Percentiles rank a stretch among this genome's conserved stretches.
phyloP scores from a whole-genome alignment of 148 eudicot genomes.

The Pouteria glomerata region DNA sequence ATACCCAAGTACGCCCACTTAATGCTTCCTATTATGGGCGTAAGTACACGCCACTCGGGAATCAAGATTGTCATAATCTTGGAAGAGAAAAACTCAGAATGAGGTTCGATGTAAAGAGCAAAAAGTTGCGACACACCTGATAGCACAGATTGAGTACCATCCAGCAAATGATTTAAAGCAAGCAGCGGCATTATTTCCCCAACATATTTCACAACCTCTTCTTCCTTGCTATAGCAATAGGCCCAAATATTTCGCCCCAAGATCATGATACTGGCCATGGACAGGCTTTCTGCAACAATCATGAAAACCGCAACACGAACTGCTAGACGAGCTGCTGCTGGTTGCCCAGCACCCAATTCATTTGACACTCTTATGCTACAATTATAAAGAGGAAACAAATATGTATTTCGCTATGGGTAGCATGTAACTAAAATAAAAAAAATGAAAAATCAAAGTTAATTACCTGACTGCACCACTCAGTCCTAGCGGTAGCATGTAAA shows the following conservation, averaged over 20 bases:
- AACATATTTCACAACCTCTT: conserved; percentile 45
- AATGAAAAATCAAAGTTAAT: too few relatives aligned
- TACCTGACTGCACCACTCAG: conserved; percentile 36
- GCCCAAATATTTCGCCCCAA: conserved; percentile 53
- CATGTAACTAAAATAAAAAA: too few relatives aligned
- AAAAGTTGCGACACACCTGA: conserved; percentile 30
- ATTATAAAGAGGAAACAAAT: too few relatives aligned
- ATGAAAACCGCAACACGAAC: conserved; percentile 30
- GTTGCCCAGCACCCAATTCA: conserved; percentile 64
- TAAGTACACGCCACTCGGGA: too few relatives aligned
- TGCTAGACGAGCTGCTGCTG: conserved; percentile 48
- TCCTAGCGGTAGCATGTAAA: conserved; percentile 38
- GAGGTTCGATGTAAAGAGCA: too few relatives aligned
- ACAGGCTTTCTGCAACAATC: conserved; percentile 38
- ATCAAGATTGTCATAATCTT: too few relatives aligned
- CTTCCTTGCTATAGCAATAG: conserved; percentile 48
- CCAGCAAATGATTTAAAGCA: conserved; percentile 30
- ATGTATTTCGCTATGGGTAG: too few relatives aligned
- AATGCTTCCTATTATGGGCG: too few relatives aligned
- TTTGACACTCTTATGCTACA: too few relatives aligned
- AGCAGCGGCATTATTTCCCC: conserved; percentile 41
- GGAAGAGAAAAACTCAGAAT: too few relatives aligned
- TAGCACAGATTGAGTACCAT: conserved; percentile 58
- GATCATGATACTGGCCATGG: conserved; percentile 25
- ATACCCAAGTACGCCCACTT: too few relatives aligned